phyloP scores from a whole-genome alignment of 208 protist genomes.

The Leptomonas pyrrhocoris region DNA sequence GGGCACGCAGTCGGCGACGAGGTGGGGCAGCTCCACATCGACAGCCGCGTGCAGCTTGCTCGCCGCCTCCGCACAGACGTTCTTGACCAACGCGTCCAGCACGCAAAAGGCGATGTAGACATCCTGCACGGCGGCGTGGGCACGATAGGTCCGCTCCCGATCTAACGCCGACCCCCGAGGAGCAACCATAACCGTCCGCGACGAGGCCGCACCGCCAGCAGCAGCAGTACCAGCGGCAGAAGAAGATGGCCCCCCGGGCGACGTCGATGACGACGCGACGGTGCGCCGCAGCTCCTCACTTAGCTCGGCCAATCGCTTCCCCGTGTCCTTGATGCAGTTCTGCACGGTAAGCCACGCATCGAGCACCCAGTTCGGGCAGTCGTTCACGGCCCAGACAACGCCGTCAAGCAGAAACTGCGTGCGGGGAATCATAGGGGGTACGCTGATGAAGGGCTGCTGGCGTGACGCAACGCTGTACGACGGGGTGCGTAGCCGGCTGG shows the following conservation, averaged over 20 bases:
- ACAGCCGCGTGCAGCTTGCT: constrained; percentile 26
- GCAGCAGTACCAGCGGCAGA: constrained; percentile 7
- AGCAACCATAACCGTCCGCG: constrained; percentile 15
- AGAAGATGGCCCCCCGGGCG: neutral
- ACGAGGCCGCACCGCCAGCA: neutral
- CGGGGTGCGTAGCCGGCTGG: constrained; percentile 54
- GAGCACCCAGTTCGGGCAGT: constrained; percentile 52
- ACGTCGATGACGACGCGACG: neutral
- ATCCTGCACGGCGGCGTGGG: constrained; percentile 71
- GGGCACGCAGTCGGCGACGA: constrained; percentile 64
- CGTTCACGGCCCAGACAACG: constrained; percentile 71
- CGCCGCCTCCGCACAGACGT: constrained; percentile 23
- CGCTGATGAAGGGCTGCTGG: constrained; percentile 33
- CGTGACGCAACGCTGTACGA: constrained; percentile 45
- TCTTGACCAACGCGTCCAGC: constrained; percentile 68
- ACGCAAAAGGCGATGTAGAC: constrained; percentile 75
- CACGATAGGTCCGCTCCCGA: constrained; percentile 55
- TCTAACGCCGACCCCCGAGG: constrained; percentile 28
- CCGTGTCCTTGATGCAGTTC: constrained; percentile 62
- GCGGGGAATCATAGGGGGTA: constrained; percentile 64
- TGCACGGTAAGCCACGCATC: constrained; percentile 69
- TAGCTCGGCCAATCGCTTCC: constrained; percentile 48
- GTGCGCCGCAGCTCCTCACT: constrained; percentile 30
- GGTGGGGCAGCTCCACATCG: constrained; percentile 55
- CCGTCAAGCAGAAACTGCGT: constrained; percentile 80